Conservation (phyloP, 2,329 filamentous ascomycete species). For the Aspergillus aculeatus region DNA sequence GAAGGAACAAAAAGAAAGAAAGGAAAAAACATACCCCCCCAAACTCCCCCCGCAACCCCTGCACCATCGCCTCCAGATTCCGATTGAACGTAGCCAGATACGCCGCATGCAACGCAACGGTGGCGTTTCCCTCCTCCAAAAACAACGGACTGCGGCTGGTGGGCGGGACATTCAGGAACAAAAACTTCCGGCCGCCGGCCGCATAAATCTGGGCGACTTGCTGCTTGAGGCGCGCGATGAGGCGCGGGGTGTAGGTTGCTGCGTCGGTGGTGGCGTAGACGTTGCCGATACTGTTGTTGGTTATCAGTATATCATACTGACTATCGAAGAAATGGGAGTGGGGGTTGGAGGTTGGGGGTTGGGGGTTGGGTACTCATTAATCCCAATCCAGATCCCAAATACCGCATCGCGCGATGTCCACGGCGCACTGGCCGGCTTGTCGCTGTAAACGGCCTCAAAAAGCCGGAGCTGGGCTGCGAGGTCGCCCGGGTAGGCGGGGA, state of each 20-base stretch:
- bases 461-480: constrained; percentile 50
- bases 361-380: too few relatives aligned
- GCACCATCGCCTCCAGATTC: constrained; percentile 23
- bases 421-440: constrained; percentile 30
- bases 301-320: too few relatives aligned
- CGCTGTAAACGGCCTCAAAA: constrained; percentile 42
- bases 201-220: constrained; percentile 51
- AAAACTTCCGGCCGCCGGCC: constrained; percentile 58
- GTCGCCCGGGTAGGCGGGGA: constrained; percentile 53
- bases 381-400: too few relatives aligned
- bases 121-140: constrained; percentile 18
- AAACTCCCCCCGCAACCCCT: constrained; percentile 18
- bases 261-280: constrained; percentile 31
- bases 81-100: constrained; percentile 29
- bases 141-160: constrained; percentile 28
- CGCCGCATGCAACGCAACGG: constrained; percentile 18
- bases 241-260: constrained; percentile 31
- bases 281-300: constrained; percentile 23
- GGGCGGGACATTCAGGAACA: constrained; percentile 60
- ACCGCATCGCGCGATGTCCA: constrained; percentile 24
- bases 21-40: constrained; percentile 22
- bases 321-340: too few relatives aligned
- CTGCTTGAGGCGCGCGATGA: constrained; percentile 48
- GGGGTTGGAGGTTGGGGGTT: neutral
- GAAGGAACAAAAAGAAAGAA: too few relatives aligned